These are phyloP conservation scores for Guyanaporus albipodus DNA, from an alignment of 768 basidiomycete species.

Conservation along the genomic window DNA sequence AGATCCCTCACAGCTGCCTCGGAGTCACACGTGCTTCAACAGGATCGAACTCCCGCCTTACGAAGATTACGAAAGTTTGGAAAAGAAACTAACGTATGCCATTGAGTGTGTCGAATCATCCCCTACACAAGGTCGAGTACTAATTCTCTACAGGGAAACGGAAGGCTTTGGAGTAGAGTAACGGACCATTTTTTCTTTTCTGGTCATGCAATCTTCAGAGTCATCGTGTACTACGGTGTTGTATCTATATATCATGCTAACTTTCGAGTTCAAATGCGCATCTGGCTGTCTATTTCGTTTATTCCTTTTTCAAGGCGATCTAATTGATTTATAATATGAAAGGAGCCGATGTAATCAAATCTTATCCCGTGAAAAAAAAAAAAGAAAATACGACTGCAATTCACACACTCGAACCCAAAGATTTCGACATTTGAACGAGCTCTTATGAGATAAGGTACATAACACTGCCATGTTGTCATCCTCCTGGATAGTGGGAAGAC, in stretches of 20 bases:
- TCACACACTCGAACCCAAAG: no score
- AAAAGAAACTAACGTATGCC: slow-evolving; percentile 80
- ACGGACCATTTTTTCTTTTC: slow-evolving; percentile 5
- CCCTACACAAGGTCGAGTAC: background rate
- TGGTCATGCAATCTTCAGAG: slow-evolving; percentile 4
- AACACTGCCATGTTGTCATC: no score
- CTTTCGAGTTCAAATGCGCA: background rate
- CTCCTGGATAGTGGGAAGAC: no score
- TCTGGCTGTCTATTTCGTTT: background rate
- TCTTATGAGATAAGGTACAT: no score
- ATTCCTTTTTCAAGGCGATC: no score
- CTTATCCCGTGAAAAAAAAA: no score
- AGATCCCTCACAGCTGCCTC: slow-evolving; percentile 80
- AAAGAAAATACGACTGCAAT: no score
- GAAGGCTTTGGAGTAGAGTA: slow-evolving; percentile 72
- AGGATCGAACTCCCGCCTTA: slow-evolving; percentile 86
- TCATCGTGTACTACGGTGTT: background rate
- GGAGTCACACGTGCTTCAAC: slow-evolving; percentile 95
- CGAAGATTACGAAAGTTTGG: slow-evolving; percentile 80
- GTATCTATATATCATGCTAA: slow-evolving; percentile 18
- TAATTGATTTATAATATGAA: no score
- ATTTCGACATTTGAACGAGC: no score
- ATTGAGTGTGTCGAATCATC: slow-evolving; percentile 58
- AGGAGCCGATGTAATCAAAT: no score
- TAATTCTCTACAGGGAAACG: slow-evolving; percentile 51